These are phyloP conservation scores for Penicillium aurantiogriseum DNA, from an alignment of 2,329 filamentous ascomycete genomes.

Conservation along the genomic window DNA sequence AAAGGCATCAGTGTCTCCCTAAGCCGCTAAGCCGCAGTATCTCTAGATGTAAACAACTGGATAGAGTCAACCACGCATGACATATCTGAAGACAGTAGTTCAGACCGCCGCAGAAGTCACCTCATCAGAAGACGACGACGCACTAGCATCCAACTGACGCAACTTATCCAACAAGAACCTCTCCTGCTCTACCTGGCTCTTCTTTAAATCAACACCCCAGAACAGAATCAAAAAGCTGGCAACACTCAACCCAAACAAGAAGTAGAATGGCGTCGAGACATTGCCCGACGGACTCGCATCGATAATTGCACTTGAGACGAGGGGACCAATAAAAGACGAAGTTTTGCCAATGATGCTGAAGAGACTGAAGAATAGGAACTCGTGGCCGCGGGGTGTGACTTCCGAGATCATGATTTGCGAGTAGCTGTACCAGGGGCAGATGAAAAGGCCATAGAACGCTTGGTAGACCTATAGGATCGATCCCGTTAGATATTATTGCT, in stretches of 20 bases:
- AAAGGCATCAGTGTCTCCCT: background rate
- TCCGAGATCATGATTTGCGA: slow-evolving; percentile 70
- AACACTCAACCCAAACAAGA: slow-evolving; percentile 59
- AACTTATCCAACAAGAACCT: slow-evolving; percentile 49
- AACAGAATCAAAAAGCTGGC: slow-evolving; percentile 55
- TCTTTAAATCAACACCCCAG: slow-evolving; percentile 59
- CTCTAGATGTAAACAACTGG: background rate
- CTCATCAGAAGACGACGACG: slow-evolving; percentile 8
- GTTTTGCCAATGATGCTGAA: slow-evolving; percentile 70
- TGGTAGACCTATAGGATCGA: slow-evolving; percentile 38
- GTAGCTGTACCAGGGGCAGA: slow-evolving; percentile 70
- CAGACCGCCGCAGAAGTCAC: background rate
- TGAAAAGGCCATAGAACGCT: slow-evolving; percentile 63
- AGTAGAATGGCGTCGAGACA: slow-evolving; percentile 64
- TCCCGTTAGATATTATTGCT: background rate
- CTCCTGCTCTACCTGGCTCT: slow-evolving; percentile 60
- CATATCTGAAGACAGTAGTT: background rate
- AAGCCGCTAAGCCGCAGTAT: background rate
- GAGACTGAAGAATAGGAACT: slow-evolving; percentile 68
- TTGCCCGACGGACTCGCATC: slow-evolving; percentile 57
- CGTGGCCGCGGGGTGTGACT: slow-evolving; percentile 65
- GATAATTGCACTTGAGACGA: slow-evolving; percentile 69
- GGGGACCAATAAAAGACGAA: slow-evolving; percentile 64
- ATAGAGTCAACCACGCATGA: background rate
- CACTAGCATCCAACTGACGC: slow-evolving; percentile 7